A percentile compares a stretch with the other conserved stretches of the same genome.
Evolutionary conservation across 306 rosid species (phyloP).

Genomic region (Vigna trinervia): DNA sequence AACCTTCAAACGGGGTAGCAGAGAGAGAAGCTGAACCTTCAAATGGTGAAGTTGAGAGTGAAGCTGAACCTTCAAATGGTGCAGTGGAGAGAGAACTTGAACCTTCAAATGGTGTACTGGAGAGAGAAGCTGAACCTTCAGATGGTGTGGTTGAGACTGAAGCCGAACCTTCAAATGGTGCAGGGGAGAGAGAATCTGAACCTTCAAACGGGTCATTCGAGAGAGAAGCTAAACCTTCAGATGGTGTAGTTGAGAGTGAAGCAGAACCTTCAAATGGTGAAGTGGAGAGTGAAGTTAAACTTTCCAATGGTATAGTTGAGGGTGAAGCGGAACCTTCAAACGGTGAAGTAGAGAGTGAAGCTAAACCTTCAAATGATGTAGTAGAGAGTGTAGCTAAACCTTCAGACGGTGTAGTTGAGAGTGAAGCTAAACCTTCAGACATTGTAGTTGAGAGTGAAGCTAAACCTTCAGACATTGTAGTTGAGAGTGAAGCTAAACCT

Average conservation of each 20-base stretch:
- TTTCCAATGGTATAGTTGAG: neutral
- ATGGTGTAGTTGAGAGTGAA: neutral
- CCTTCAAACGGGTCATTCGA: neutral
- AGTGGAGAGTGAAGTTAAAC: neutral
- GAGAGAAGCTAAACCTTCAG: neutral
- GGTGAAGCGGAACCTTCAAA: neutral
- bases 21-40: neutral
- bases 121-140: neutral
- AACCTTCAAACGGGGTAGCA: neutral
- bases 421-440: neutral
- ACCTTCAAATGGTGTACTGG: neutral
- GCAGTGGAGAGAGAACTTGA: neutral
- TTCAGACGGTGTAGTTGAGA: neutral
- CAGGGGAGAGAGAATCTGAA: neutral
- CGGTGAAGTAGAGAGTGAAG: neutral
- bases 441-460: neutral
- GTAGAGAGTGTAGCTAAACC: neutral
- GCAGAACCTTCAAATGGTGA: neutral
- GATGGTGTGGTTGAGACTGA: conserved; percentile 10
- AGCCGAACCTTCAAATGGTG: neutral
- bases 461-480: neutral
- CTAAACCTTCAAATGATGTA: neutral
- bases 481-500: neutral
- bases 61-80: neutral
- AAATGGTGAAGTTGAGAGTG: neutral